Base-by-base conservation (phyloP, 345 rosid species). In the Sonneratia caseolaris region DNA sequence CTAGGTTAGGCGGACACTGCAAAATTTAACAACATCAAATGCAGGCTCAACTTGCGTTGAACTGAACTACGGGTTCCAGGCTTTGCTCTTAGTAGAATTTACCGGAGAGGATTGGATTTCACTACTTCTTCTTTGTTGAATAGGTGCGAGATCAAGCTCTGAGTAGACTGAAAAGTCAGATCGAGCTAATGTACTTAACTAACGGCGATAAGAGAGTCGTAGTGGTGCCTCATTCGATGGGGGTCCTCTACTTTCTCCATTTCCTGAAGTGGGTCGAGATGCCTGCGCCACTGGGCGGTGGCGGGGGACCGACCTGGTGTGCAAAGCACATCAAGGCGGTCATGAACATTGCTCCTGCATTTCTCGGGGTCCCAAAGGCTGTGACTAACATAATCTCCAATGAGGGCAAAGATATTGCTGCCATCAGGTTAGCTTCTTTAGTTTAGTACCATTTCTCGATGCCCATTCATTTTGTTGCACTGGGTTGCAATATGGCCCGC, bases 191-290 rank as follows among this genome's bases (percentile, higher is more conserved):
- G 91, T 81, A 82, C 79, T 75, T 67, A 36, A 85, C 84, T 8
- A 88, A 88, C 48, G 85, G 87, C 37, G 45, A 77, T 73, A 86
- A 84, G 82, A 89, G 86, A 84, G 93, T 88, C 66, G 93, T 86
- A 35, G 92, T 88, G 81, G 86, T 88, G 79, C 93, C 97, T 38
- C 96, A 92, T 82, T 88, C 91, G 35, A 88, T 86, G 96, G 92
- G 92, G 55, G 89, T 77, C 61, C 68, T 78, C 71, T 92, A 92
- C 81, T 89, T 89, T 65, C 93, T 92, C 70, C 89, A 92, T 80
- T 89, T 92, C 82, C 88, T 88, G 66, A 88, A 88, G 79, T 89
- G 93, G 97, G 89, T 92, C 48, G 92, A 89, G 84, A 68, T 83
- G 59, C 86, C 89, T 69, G 77, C 86, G 76, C 82, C 83, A 1